Base-by-base conservation (phyloP, 306 rosid genomes). In the Pterocarpus macrocarpus region DNA sequence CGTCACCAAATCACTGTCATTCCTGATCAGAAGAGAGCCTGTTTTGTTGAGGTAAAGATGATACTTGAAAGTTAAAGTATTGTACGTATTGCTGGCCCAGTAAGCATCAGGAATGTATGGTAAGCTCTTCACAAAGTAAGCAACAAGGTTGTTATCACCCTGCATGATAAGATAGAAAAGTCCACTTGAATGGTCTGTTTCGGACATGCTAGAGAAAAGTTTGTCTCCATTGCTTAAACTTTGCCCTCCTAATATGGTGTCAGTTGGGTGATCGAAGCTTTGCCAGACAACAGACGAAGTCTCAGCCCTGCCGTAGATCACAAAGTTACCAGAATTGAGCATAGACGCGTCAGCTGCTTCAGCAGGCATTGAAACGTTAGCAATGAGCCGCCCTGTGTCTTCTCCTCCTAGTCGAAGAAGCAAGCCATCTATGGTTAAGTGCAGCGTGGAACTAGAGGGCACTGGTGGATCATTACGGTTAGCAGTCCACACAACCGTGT, bases 161-260 rank as follows among this genome's bases (percentile, higher is more conserved):
- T 70, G 73, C 82, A 82, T 30, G 32, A 0, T 0, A 34, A 86
- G 68, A 69, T 0, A 4, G 57, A 65, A 86, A 71, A 41, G 13
- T 35, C 89, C 87, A 1, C 73, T 71, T 0, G 87, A 82, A 59
- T 78, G 84, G 64, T 79, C 45, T 49, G 62, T 61, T 30, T 63
- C 7, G 28, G 86, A 82, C 5, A 7, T 1, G 55, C 85, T 69
- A 53, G 87, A 83, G 58, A 76, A 2, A 11, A 86, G 67, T 0
- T 0, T 0, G 0, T 0, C 0, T 28, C 0, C 0, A 0, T 0
- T 0, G 7, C 4, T 14, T 45, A 83, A 67, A 66, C 13, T 50
- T 53, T 86, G 87, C 59, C 82, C 83, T 65, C 89, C 87, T 52
- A 80, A 61, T 38, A 86, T 45, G 64, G 89, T 81, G 65, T 84